phyloP scores from a whole-genome alignment of 1,284 basidiomycete genomes.

The Neonothopanus nambi region DNA sequence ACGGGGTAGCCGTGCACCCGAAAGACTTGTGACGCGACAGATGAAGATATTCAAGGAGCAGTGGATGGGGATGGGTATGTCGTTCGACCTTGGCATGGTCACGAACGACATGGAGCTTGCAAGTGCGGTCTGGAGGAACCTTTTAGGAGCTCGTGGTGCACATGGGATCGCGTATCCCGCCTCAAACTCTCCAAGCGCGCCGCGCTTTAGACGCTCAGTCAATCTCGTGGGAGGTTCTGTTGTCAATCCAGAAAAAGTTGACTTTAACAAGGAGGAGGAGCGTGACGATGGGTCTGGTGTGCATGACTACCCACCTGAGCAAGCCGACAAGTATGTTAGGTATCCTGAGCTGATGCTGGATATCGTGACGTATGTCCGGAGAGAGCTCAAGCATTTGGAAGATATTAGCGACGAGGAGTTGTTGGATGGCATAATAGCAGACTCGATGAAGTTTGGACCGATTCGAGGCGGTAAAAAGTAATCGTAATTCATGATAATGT shows the following conservation, averaged over 20 bases:
- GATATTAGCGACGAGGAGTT: conserved; percentile 71
- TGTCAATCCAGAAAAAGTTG: conserved; percentile 56
- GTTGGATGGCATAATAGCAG: conserved; percentile 37
- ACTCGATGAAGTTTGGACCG: conserved; percentile 36
- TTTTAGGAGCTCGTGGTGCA: conserved; percentile 80
- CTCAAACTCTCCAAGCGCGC: conserved; percentile 18
- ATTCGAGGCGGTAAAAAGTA: conserved; percentile 1
- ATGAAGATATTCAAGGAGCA: conserved; percentile 94
- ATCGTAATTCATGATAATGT: neutral
- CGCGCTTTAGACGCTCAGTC: conserved; percentile 56
- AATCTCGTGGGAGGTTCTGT: conserved; percentile 67
- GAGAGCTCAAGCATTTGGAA: conserved; percentile 78
- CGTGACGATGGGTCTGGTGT: conserved; percentile 72
- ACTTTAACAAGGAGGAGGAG: conserved; percentile 56
- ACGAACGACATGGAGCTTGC: conserved; percentile 81
- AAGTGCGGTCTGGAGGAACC: conserved; percentile 88
- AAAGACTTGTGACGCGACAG: conserved; percentile 83
- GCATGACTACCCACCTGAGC: conserved; percentile 62
- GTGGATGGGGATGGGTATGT: conserved; percentile 83
- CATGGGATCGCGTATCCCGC: conserved; percentile 56
- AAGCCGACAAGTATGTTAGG: conserved; percentile 65
- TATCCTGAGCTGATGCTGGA: conserved; percentile 80
- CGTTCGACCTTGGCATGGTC: conserved; percentile 81
- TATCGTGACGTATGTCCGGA: conserved; percentile 76
- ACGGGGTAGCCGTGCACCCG: conserved; percentile 58